Evolutionary conservation across 805 yeast species (phyloP).

Genomic region (Candida sithepensis): DNA sequence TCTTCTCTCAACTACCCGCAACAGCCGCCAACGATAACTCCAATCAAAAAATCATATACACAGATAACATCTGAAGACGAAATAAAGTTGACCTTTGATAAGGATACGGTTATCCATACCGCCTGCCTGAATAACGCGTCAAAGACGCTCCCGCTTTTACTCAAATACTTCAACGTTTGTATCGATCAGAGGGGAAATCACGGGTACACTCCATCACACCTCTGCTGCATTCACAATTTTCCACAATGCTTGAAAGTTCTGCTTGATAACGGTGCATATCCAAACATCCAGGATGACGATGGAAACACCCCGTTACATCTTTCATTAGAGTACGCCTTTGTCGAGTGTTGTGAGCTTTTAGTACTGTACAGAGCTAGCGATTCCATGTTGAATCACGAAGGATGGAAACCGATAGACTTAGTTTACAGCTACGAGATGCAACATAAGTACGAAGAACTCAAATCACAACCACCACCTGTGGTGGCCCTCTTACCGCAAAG

Average conservation of each 20-base stretch:
- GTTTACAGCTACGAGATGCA: conserved; percentile 52
- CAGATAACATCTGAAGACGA: conserved; percentile 33
- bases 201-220: conserved; percentile 66
- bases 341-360: conserved; percentile 52
- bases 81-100: conserved; percentile 44
- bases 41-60: conserved; percentile 11
- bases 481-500: conserved; percentile 18
- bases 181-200: conserved; percentile 44
- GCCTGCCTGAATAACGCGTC: conserved; percentile 52
- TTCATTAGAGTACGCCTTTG: conserved; percentile 69
- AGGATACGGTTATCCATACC: conserved; percentile 66
- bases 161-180: conserved; percentile 53
- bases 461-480: conserved; percentile 24
- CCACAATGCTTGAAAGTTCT: conserved; percentile 61
- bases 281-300: conserved; percentile 63
- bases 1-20: not conserved
- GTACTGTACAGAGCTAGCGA: conserved; percentile 48
- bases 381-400: conserved; percentile 47
- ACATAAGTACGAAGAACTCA: conserved; percentile 34
- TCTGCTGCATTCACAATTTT: conserved; percentile 58
- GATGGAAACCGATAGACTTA: conserved; percentile 64
- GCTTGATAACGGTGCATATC: conserved; percentile 72
- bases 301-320: conserved; percentile 85
- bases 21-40: conserved; percentile 1
- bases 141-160: conserved; percentile 67